Evolutionary conservation across 2,329 filamentous ascomycete species (phyloP).

Genomic region (Beauveria caledonica): DNA sequence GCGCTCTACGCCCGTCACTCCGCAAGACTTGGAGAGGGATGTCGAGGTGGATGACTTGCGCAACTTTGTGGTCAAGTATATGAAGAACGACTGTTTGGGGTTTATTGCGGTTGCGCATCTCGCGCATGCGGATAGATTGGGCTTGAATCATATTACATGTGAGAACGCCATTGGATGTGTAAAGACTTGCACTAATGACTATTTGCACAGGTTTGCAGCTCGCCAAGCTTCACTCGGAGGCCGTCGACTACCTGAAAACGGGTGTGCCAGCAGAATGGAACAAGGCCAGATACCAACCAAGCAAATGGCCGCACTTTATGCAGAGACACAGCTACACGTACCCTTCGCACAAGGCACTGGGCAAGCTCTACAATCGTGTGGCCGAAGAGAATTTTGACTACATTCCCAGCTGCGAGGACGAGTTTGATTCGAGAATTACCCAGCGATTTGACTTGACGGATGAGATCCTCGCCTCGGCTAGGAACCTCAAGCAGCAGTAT

Average conservation of each 20-base stretch:
- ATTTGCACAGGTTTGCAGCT: conserved; percentile 51
- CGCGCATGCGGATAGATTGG: conserved; percentile 61
- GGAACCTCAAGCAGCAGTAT: conserved; percentile 65
- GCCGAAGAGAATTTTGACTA: conserved; percentile 51
- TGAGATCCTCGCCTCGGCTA: conserved; percentile 48
- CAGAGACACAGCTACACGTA: conserved; percentile 50
- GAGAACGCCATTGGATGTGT: conserved; percentile 34
- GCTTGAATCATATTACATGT: conserved; percentile 58
- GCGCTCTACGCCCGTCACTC: conserved; percentile 57
- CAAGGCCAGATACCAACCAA: conserved; percentile 45
- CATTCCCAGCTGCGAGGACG: conserved; percentile 58
- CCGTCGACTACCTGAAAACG: conserved; percentile 92
- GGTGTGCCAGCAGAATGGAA: conserved; percentile 67
- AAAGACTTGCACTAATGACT: neutral
- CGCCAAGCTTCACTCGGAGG: conserved; percentile 75
- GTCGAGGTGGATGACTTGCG: conserved; percentile 68
- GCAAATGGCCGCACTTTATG: conserved; percentile 79
- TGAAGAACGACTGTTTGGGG: conserved; percentile 80
- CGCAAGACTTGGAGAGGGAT: conserved; percentile 46
- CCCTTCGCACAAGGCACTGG: conserved; percentile 62
- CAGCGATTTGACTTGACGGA: conserved; percentile 48
- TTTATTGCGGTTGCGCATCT: conserved; percentile 77
- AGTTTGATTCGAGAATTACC: conserved; percentile 72
- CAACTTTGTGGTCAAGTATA: conserved; percentile 82
- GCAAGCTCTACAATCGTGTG: conserved; percentile 74